A percentile compares a stretch with the other conserved stretches of the same genome.
phyloP scores from a whole-genome alignment of 441 rosid genomes.

The Iberis amara region DNA sequence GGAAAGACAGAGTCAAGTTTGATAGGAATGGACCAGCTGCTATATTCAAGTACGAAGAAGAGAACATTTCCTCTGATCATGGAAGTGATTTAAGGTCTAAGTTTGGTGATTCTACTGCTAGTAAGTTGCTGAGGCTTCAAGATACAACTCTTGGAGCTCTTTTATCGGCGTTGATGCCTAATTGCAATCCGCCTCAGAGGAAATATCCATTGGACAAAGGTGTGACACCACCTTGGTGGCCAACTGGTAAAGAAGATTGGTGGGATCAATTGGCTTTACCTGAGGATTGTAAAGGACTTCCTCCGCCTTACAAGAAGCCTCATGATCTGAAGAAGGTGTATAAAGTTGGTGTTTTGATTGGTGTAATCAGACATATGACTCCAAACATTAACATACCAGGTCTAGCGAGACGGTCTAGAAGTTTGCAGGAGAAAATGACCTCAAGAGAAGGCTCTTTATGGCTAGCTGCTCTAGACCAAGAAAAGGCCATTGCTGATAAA shows the following conservation, averaged over 20 bases:
- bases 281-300: constrained; percentile 41
- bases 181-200: constrained; percentile 88
- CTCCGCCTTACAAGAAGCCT: constrained; percentile 97
- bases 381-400: constrained; percentile 70
- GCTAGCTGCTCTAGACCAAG: constrained; percentile 72
- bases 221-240: constrained; percentile 98
- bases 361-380: constrained; percentile 80
- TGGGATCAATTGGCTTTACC: constrained; percentile 71
- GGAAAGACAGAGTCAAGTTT: constrained; percentile 92
- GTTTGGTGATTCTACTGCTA: constrained; percentile 45
- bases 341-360: constrained; percentile 84
- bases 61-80: constrained; percentile 26
- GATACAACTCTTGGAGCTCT: constrained; percentile 95
- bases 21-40: constrained; percentile 92
- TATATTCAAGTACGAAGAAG: constrained; percentile 59
- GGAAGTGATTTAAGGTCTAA: constrained; percentile 36
- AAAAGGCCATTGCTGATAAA: constrained; percentile 50
- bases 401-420: constrained; percentile 73
- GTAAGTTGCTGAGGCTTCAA: constrained; percentile 77
- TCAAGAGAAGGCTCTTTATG: constrained; percentile 87
- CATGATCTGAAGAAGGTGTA: constrained; percentile 90
- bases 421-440: constrained; percentile 91
- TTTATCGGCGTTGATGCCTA: constrained; percentile 77
- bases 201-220: constrained; percentile 80
- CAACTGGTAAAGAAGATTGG: constrained; percentile 75